These are phyloP conservation scores for Cucumis sativus DNA, from an alignment of 306 rosid species.

Conservation along the genomic window DNA sequence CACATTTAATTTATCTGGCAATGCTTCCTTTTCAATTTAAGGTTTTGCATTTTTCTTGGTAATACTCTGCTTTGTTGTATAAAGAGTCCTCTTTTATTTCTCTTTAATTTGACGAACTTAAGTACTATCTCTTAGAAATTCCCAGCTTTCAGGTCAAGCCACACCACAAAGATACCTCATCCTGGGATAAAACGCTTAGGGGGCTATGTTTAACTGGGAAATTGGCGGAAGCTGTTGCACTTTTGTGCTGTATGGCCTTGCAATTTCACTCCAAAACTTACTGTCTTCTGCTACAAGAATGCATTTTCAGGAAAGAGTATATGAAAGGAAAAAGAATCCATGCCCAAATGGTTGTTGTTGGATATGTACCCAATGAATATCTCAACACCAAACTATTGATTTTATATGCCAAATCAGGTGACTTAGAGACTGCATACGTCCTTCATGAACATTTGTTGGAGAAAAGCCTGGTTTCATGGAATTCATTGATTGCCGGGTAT, in stretches of 20 bases:
- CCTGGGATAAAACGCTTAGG: conserved; percentile 34
- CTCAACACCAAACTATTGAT: conserved; percentile 47
- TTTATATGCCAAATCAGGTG: conserved; percentile 50
- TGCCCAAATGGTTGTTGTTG: conserved; percentile 48
- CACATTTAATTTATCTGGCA: background rate
- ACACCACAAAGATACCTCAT: conserved; percentile 4
- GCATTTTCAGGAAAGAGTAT: conserved; percentile 53
- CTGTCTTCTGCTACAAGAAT: conserved; percentile 68
- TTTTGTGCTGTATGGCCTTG: conserved; percentile 33
- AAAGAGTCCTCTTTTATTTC: too few species aligned
- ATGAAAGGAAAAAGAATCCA: conserved; percentile 42
- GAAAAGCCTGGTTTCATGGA: conserved; percentile 56
- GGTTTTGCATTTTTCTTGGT: background rate
- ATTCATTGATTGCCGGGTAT: conserved; percentile 46
- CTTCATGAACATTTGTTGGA: conserved; percentile 31
- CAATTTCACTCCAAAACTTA: conserved; percentile 30
- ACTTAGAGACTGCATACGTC: conserved; percentile 34
- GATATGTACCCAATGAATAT: conserved; percentile 42
- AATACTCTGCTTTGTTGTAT: background rate
- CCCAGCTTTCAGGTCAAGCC: conserved; percentile 72
- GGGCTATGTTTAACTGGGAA: conserved; percentile 53
- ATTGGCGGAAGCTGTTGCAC: conserved; percentile 39
- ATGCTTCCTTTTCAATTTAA: background rate
- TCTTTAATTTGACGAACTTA: conserved; percentile 3
- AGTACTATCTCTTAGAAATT: conserved; percentile 27